Base-by-base conservation (phyloP, 2,329 filamentous ascomycete genomes). In the Phaeosphaeria sp. region DNA sequence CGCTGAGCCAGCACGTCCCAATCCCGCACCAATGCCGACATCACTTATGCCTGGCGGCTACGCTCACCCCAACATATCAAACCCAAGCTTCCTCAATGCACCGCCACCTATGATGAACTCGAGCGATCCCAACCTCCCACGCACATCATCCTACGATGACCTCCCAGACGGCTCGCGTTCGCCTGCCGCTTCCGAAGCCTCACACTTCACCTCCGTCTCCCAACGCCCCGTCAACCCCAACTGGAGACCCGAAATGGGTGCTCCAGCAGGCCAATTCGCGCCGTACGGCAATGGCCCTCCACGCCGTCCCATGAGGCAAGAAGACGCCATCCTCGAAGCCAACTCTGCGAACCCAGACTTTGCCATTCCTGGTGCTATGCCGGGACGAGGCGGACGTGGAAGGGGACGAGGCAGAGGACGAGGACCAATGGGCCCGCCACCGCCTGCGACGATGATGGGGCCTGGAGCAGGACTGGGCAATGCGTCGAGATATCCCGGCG, bases 151-250 rank as follows among this genome's bases (percentile, higher is more conserved):
- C 17, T 88, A 87, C 64, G 90, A 93, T 62, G 87, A 90, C 60
- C 73, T 89, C 36, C 85, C 85, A 44, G 84, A 85, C 62, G 85
- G 84, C 48, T 81, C 84, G 46, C 85, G 90, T 68, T 94, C 89
- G 68, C 93, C 91, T 30, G 80, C 77, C 11, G 86, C 89, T 68
- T 94, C 90, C 61, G 92, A 97, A 71, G 85, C 87, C 22, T 94
- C 89, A 46, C 91, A 90, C 67, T 97, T 97, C 78, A 97, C 94
- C 1, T 95, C 91, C 11, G 90, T 98, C 46, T 94, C 90, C 0
- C 93, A 97, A 77, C 86, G 94, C 33, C 90, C 91, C 1, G 81
- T 97, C 54, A 97, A 97, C 75, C 94, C 93, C 6, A 88, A 89
- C 59, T 97, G 94, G 93, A 87, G 90, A 41, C 78, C 78, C 2